Evolutionary conservation across 1,139 yeast genomes (phyloP).

Genomic region (Pichia sp.): DNA sequence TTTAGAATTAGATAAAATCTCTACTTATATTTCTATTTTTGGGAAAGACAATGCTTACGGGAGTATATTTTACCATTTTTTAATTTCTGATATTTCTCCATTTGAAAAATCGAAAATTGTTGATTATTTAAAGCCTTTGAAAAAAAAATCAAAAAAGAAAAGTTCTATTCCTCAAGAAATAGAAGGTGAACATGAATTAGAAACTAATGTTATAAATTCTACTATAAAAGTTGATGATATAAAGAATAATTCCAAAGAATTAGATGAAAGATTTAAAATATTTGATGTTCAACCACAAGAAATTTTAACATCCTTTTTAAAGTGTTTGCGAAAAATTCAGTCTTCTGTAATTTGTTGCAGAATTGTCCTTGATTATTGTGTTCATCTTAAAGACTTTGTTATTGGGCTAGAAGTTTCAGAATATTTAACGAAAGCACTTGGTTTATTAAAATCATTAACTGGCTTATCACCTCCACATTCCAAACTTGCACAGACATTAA

Average conservation of each 20-base stretch:
- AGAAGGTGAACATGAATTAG: slow-evolving; percentile 8
- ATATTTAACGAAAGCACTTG: slow-evolving; percentile 53
- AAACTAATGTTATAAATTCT: too few species aligned
- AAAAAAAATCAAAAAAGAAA: slow-evolving; percentile 10
- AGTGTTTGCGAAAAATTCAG: slow-evolving; percentile 44
- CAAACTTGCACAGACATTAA: slow-evolving; percentile 54
- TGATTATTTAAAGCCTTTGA: slow-evolving; percentile 25
- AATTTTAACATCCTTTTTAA: slow-evolving; percentile 46
- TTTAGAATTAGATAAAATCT: slow-evolving; percentile 43
- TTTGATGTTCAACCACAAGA: slow-evolving; percentile 33
- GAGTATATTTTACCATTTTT: slow-evolving; percentile 51
- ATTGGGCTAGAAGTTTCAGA: slow-evolving; percentile 57
- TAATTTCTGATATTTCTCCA: slow-evolving; percentile 64
- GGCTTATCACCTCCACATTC: slow-evolving; percentile 47
- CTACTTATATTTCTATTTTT: slow-evolving; percentile 49
- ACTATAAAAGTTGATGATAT: too few species aligned
- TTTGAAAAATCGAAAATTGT: slow-evolving; percentile 33
- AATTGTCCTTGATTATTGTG: slow-evolving; percentile 54
- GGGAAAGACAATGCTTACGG: slow-evolving; percentile 51
- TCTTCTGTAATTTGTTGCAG: slow-evolving; percentile 58
- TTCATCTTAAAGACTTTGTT: slow-evolving; percentile 58
- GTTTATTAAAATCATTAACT: slow-evolving; percentile 40
- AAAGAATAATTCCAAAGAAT: slow-evolving; percentile 11
- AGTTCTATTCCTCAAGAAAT: slow-evolving; percentile 3
- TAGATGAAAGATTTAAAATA: slow-evolving; percentile 1